These are phyloP conservation scores for Mrakia gelida DNA, from an alignment of 768 basidiomycete species.

Conservation along the genomic window DNA sequence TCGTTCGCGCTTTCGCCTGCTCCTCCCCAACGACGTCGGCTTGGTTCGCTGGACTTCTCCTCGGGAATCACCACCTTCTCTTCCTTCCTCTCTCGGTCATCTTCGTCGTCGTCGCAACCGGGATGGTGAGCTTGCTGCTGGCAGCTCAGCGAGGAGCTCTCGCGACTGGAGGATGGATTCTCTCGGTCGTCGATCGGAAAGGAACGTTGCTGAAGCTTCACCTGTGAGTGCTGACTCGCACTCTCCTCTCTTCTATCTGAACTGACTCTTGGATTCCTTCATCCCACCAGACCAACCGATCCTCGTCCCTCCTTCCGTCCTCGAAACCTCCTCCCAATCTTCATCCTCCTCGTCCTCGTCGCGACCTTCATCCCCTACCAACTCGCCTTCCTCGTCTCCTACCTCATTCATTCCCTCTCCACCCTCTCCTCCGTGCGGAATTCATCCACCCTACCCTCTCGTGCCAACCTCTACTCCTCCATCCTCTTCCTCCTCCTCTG, in stretches of 20 bases:
- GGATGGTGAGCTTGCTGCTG: not conserved
- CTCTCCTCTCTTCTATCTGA: not conserved
- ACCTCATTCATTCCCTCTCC: slow-evolving; percentile 69
- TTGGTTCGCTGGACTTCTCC: slow-evolving; percentile 9
- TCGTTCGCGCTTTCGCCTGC: not conserved
- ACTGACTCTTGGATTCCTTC: too few species aligned
- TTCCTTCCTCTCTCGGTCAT: not conserved
- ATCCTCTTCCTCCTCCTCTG: slow-evolving; percentile 61
- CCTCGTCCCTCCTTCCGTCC: not conserved
- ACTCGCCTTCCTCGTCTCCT: slow-evolving; percentile 78
- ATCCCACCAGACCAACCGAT: not conserved
- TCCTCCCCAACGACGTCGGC: not conserved
- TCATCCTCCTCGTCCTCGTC: slow-evolving; percentile 60
- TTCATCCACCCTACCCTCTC: not conserved
- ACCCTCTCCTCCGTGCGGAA: slow-evolving; percentile 46
- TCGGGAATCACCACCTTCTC: slow-evolving; percentile 12
- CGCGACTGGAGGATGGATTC: not conserved
- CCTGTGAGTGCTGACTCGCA: not conserved
- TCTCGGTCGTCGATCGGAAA: not conserved
- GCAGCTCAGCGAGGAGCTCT: not conserved
- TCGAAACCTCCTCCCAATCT: slow-evolving; percentile 53
- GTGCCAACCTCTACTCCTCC: slow-evolving; percentile 9
- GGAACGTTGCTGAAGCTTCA: not conserved
- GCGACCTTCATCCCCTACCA: slow-evolving; percentile 83
- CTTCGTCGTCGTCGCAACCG: not conserved